Evolutionary conservation across 768 basidiomycete species (phyloP).

Genomic region (Ramaria rubella): DNA sequence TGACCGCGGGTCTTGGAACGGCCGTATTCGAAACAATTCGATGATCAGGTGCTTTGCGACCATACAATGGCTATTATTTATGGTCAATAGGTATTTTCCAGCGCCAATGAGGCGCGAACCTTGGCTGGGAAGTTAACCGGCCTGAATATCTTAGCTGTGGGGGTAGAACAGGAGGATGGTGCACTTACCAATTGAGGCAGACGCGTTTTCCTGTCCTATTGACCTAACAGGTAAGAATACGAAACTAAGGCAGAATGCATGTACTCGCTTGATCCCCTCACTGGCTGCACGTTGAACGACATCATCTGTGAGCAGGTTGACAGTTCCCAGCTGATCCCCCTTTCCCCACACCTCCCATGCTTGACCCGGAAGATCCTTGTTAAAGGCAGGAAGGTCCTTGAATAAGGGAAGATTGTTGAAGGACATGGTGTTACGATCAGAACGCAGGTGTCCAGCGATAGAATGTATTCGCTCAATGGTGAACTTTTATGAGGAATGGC

Average conservation of each 20-base stretch:
- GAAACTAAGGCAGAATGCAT: not conserved
- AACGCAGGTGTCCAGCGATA: not conserved
- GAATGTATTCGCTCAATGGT: not conserved
- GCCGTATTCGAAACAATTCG: constrained; percentile 13
- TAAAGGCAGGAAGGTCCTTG: constrained; percentile 10
- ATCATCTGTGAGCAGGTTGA: constrained; percentile 15
- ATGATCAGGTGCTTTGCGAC: constrained; percentile 47
- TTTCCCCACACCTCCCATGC: constrained; percentile 15
- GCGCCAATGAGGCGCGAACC: not conserved
- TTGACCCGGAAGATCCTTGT: constrained; percentile 7
- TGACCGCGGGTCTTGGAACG: constrained; percentile 7
- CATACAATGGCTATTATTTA: constrained; percentile 46
- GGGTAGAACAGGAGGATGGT: not conserved
- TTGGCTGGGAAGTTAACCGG: constrained; percentile 11
- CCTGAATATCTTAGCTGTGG: not conserved
- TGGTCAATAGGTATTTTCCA: not conserved
- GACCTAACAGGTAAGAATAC: not conserved
- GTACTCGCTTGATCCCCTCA: constrained; percentile 10
- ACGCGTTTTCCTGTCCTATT: constrained; percentile 9
- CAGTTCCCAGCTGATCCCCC: constrained; percentile 13
- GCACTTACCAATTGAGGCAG: constrained; percentile 5
- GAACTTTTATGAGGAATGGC: not conserved
- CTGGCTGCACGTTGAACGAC: constrained; percentile 6
- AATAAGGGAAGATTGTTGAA: constrained; percentile 7
- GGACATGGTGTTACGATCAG: not conserved